phyloP scores from a whole-genome alignment of 2,329 filamentous ascomycete genomes.

The Cryphonectria japonica region DNA sequence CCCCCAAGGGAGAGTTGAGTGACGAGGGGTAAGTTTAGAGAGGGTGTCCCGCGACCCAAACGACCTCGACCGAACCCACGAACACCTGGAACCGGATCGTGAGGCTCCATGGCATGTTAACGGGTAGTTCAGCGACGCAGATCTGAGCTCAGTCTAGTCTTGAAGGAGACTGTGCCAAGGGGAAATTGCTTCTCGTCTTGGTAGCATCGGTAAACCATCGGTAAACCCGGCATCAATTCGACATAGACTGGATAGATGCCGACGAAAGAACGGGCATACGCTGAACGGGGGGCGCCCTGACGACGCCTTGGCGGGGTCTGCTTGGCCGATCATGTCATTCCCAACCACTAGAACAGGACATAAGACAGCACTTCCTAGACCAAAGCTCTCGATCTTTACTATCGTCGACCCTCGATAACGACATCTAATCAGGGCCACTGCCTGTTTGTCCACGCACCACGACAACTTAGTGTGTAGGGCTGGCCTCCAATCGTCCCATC shows the following conservation, averaged over 20 bases:
- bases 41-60: neutral
- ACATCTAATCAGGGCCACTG: too few species aligned
- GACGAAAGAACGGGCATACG: neutral
- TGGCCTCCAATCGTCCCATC: neutral
- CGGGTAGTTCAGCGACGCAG: neutral
- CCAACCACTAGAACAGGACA: neutral
- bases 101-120: neutral
- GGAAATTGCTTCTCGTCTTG: neutral
- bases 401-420: neutral
- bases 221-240: neutral
- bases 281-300: neutral
- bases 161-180: neutral
- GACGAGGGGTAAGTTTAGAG: neutral
- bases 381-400: neutral
- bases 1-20: neutral
- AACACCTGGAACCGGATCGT: neutral
- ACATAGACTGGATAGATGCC: neutral
- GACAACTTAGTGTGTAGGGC: neutral
- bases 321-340: conserved; percentile 1
- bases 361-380: neutral
- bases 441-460: too few species aligned
- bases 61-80: neutral
- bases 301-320: conserved; percentile 2
- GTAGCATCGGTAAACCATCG: neutral
- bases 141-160: neutral